Evolutionary conservation across 2,329 filamentous ascomycete species (phyloP), one percentile per base, ranked within the genome.

Genomic region (Exophiala lecanii-corni): DNA sequence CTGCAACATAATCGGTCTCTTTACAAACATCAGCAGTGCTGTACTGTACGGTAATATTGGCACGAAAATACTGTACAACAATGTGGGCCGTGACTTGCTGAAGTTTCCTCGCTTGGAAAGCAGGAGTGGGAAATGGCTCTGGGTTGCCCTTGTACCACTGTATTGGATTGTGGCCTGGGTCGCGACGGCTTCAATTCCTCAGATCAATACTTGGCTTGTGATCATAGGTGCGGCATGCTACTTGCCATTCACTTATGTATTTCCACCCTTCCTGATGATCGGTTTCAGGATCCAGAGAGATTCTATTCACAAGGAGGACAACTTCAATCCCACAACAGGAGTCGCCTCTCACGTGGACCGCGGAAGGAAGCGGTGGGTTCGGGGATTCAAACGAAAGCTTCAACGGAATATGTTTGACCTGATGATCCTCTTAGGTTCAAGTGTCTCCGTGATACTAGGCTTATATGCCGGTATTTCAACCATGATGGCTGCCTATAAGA

Each of bases 51-150:
- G 63, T 3, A 68, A 68, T 43, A 67, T 68, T 23, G 65, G 65
- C 12, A 62, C 67, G 47, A 68, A 68, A 50, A 62, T 67, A 2
- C 45, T 66, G 21, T 74, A 74, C 58, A 65, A 67, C 47, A 66
- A 70, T 23, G 59, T 74, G 30, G 49, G 70, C 4, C 46, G 53
- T 43, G 69, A 71, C 23, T 50, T 71, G 4, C 63, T 69, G 54
- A 57, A 59, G 2, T 59, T 62, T 7, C 70, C 70, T 4, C 49
- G 63, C 1, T 60, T 73, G 7, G 59, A 59, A 4, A 59, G 58
- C 2, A 60, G 54, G 28, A 54, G 43, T 9, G 70, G 70, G 13
- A 71, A 70, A 42, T 54, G 63, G 16, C 26, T 53, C 16, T 54
- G 39, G 12, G 49, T 33, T 16, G 30, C 36, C 9, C 50, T 52